Base-by-base conservation (phyloP, 805 yeast genomes). In the Pichia membranifaciens region DNA sequence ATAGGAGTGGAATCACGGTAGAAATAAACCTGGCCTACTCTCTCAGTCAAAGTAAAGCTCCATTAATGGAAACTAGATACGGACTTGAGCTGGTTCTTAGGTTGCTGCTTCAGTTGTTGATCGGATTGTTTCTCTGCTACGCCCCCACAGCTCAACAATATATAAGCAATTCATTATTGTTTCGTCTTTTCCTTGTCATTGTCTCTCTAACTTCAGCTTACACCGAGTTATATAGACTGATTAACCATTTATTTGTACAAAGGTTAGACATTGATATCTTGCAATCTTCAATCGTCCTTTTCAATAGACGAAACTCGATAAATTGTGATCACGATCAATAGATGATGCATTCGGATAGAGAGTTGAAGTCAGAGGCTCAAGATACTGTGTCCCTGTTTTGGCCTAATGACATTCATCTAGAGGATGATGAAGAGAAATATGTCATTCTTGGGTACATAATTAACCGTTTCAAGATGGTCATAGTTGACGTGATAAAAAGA, bases 391-490 rank as follows among this genome's bases (percentile, higher is more conserved):
- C 40, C 8, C 16, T 61, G 1, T 64, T 61, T 39, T 65, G 69
- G 69, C 69, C 69, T 10, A 43, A 49, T 12, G 67, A 65, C 44
- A 39, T 65, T 7, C 28, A 32, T 10, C 21, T 52, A 3, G 38
- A 49, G 4, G 29, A 42, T 4, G n/a, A 23, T 10, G 23, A 25
- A 4, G 41, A 53, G 13, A 49, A 54, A 7, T 48, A 55, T 13
- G 45, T 60, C 15, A 52, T 64, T 3, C 44, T 65, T 8, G 69
- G 70, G 1, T 62, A 64, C 48, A 49, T 41, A 37, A 49, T 62
- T 8, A 45, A 52, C 29, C 33, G 38, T 2, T 36, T 33, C 7
- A 64, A 62, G 33, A 47, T 39, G 2, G 60, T 65, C 1, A 57
- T 64, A 3, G 56, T 62, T 8, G 63, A 63, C 41, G 32, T 54